Conservation (phyloP, 345 rosid species). For the Mallotus nudiflorus region DNA sequence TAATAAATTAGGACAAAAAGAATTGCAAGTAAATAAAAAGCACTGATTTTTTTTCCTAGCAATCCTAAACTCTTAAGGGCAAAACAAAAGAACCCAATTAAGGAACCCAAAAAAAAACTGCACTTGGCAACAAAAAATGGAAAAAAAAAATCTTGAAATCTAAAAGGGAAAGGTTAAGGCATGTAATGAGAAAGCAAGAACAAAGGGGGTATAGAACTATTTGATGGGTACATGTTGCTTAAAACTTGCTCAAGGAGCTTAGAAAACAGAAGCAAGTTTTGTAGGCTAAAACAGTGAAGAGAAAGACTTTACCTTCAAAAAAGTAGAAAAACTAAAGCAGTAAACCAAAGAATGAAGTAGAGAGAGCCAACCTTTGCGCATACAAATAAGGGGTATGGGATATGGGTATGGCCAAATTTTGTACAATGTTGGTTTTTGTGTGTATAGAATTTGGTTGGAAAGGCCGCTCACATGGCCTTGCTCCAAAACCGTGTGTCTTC, state of each 20-base stretch:
- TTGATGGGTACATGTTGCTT: slow-evolving; percentile 31
- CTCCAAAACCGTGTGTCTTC: slow-evolving; percentile 19
- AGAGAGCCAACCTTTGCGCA: background rate
- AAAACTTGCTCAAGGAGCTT: slow-evolving; percentile 21
- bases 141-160: slow-evolving; percentile 27
- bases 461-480: slow-evolving; percentile 33
- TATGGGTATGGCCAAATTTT: slow-evolving; percentile 18
- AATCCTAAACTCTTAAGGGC: background rate
- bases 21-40: too few relatives aligned
- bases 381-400: background rate
- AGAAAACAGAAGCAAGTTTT: slow-evolving; percentile 13
- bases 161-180: slow-evolving; percentile 4
- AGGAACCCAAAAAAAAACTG: background rate
- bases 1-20: background rate
- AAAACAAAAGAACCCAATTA: background rate
- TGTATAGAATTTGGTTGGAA: slow-evolving; percentile 23
- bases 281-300: slow-evolving; percentile 16
- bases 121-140: too few relatives aligned
- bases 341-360: background rate
- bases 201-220: background rate
- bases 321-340: slow-evolving; percentile 13
- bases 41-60: too few relatives aligned
- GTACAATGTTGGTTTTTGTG: background rate
- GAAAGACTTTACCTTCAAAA: slow-evolving; percentile 20
- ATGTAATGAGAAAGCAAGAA: slow-evolving; percentile 13